These are phyloP conservation scores for Drechslerella dactyloides DNA, from an alignment of 2,329 filamentous ascomycete species.

Conservation along the genomic window DNA sequence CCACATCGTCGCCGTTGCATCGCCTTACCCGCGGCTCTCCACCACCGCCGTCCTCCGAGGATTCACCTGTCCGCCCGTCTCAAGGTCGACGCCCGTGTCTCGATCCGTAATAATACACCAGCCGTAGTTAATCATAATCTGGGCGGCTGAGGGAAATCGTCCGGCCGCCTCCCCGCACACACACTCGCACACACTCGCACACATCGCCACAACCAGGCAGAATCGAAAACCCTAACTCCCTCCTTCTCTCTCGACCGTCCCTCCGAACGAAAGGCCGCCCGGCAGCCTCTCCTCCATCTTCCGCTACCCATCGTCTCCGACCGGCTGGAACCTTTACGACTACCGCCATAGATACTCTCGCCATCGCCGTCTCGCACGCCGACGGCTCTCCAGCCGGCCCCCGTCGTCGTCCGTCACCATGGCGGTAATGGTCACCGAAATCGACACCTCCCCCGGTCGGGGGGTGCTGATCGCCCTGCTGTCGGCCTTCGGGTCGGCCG, in stretches of 20 bases:
- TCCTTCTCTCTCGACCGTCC: background rate
- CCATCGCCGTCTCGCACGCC: conserved; percentile 10
- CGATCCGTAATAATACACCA: too few relatives aligned
- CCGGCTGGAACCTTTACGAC: too few relatives aligned
- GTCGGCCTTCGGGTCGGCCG: conserved; percentile 89
- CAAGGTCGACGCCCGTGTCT: too few relatives aligned
- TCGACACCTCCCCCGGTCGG: conserved; percentile 66
- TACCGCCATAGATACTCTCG: too few relatives aligned
- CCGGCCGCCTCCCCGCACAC: conserved; percentile 1
- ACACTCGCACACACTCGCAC: too few relatives aligned
- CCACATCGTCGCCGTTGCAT: too few relatives aligned
- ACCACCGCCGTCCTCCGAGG: too few relatives aligned
- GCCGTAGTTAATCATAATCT: background rate
- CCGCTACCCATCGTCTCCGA: too few relatives aligned
- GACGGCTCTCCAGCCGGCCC: conserved; percentile 37
- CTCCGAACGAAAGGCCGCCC: background rate
- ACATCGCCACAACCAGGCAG: background rate
- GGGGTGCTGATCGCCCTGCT: conserved; percentile 94
- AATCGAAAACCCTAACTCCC: background rate
- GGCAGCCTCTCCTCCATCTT: too few relatives aligned
- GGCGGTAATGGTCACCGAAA: conserved; percentile 51
- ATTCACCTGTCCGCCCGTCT: too few relatives aligned
- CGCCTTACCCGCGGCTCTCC: too few relatives aligned
- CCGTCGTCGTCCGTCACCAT: conserved; percentile 28
- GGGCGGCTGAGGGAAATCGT: background rate